Base-by-base conservation (phyloP, 2,329 filamentous ascomycete species). In the Pseudocercospora crystallina region DNA sequence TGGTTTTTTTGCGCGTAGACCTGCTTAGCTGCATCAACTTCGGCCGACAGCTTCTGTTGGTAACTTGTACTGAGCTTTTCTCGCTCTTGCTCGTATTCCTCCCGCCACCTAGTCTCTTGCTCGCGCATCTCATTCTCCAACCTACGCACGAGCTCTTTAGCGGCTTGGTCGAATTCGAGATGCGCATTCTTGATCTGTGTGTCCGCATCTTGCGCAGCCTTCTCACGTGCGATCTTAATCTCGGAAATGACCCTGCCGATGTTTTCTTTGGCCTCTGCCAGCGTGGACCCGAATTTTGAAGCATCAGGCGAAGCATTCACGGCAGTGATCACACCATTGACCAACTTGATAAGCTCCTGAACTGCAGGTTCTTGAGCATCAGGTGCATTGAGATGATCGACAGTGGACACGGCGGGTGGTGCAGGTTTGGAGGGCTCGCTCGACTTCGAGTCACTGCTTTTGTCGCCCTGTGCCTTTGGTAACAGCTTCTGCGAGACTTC, bases 311-410 rank as follows among this genome's bases (percentile, higher is more conserved):
- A 92, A 51, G 88, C 87, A 70, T 96, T 96, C 69, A 96, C 85
- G 40, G 95, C 89, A 8, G 89, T 85, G 67, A 99, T 96, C 63
- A 99, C 86, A 71, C 95, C 90, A 74, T 99, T 99, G 63, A 99
- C 80, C 74, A 96, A 92, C 75, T 89, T 92, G 53, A 95, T 90
- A 5, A 99, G 79, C 65, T 97, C 90, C 72, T 96, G 90, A 15
- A 97, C 88, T 32, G 96, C 81, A 26, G 89, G 88, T 68, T 97
- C 92, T 53, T 85, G 83, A 46, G 87, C 89, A 63, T 90, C 82
- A 47, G 82, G 79, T 17, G 95, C 81, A 43, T 80, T 80, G 51
- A 96, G 76, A 54, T 90, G 83, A 66, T 96, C 89, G 61, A 97
- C 89, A 12, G 83, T 82, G 14, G 85, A 75, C 8, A 42, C 42